Conservation (phyloP, 2,329 filamentous ascomycete genomes). For the Raffaelea ambrosiae region DNA sequence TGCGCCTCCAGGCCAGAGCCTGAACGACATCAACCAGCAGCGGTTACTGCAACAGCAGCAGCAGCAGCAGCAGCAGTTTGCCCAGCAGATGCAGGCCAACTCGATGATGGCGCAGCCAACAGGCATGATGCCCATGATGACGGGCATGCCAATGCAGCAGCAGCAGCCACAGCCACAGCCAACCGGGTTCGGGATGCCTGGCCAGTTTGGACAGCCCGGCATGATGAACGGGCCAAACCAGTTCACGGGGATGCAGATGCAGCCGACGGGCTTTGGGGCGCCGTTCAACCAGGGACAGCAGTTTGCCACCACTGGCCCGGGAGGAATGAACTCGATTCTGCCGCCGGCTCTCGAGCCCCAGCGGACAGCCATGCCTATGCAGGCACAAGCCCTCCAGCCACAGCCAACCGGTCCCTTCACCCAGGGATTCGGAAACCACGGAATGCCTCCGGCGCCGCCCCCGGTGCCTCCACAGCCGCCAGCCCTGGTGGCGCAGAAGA, state of each 20-base stretch:
- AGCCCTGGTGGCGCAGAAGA: constrained; percentile 69
- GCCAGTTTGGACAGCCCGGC: constrained; percentile 23
- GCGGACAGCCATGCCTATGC: constrained; percentile 40
- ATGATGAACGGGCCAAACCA: constrained; percentile 27
- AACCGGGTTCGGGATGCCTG: constrained; percentile 24
- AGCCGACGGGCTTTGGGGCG: constrained; percentile 53
- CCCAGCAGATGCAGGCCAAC: constrained; percentile 26
- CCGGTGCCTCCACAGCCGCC: constrained; percentile 71
- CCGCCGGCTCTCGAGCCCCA: constrained; percentile 54
- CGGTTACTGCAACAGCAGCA: constrained; percentile 48
- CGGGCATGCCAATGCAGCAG: constrained; percentile 15
- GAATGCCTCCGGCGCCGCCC: constrained; percentile 33
- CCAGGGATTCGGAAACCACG: constrained; percentile 28
- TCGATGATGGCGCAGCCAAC: constrained; percentile 21
- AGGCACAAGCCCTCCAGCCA: constrained; percentile 27
- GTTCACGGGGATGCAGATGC: constrained; percentile 43
- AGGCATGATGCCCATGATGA: constrained; percentile 41
- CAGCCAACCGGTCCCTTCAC: constrained; percentile 40
- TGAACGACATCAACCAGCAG: constrained; percentile 63
- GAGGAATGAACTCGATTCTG: constrained; percentile 48
- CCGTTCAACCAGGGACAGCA: constrained; percentile 38
- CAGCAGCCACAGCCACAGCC: constrained; percentile 22
- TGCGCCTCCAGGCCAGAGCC: constrained; percentile 65
- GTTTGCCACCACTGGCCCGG: constrained; percentile 31
- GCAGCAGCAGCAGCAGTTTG: constrained; percentile 17